Base-by-base conservation (phyloP, 2,329 filamentous ascomycete species). In the Trichoderma hamatum region DNA sequence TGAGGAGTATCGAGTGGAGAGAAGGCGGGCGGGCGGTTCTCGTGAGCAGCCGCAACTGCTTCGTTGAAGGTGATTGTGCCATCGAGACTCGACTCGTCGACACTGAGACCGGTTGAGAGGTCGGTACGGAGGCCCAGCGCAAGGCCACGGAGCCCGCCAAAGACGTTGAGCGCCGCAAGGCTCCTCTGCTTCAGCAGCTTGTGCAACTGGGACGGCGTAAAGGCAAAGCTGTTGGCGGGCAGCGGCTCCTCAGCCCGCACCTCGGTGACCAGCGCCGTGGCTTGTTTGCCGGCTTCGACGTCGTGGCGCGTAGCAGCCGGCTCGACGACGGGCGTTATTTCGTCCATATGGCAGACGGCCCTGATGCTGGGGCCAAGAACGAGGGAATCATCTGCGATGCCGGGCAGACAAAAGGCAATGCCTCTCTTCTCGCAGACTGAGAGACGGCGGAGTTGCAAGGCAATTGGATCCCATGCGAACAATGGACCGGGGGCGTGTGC, bases 91-190 rank as follows among this genome's bases (percentile, higher is more conserved):
- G 79, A 79, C 73, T 88, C 86, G 66, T 88, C 85, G 19, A 81
- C 74, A 71, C 83, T 84, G 46, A 88, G 76, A 24, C 86, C 86
- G 1, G 82, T 74, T 6, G 79, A 74, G 3, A 82, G 69, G 70
- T 87, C 80, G 58, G 85, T 84, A 46, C 84, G 80, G 9, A 88
- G 77, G 16, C 86, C 86, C 5, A 77, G 78, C 21, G 83, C 84
- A 21, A 88, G 80, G n/a, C 86, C 86, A 10, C 77, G 73, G 14
- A 88, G 74, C 19, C 86, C 85, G n/a, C 86, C 86, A 70, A 88
- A 80, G 19, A 82, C 83, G 60, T 82, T 80, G 43, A 86, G 83
- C 13, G 83, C 84, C 10, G 80, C 69, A 7, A 85, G 76, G 21
- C 79, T 84, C 65, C 85, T 84, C 28, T 83, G 81, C n/a, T 82